Conservation (phyloP, 116 monocot genomes). For the Phalaenopsis hybrid region DNA sequence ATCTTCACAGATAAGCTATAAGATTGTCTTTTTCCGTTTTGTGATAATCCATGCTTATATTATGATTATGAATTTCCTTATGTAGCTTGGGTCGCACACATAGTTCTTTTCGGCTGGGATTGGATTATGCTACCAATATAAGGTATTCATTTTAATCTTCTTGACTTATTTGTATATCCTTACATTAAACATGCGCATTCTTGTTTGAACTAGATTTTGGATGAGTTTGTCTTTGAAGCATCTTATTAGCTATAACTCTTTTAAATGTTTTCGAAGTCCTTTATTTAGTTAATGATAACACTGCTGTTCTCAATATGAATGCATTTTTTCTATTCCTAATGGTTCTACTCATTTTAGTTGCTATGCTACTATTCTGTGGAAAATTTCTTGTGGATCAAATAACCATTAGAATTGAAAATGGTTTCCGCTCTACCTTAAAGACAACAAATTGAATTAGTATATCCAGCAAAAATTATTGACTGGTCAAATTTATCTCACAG, state of each 20-base stretch:
- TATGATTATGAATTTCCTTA: not conserved
- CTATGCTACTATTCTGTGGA: not conserved
- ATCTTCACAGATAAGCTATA: not conserved
- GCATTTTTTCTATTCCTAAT: not conserved
- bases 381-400: not conserved
- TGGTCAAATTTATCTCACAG: too few species aligned
- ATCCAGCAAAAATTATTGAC: too few species aligned
- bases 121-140: not conserved
- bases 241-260: not conserved
- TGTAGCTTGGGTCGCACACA: constrained; percentile 11
- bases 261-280: not conserved
- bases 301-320: not conserved
- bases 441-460: not conserved
- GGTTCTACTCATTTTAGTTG: not conserved
- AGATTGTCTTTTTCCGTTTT: not conserved
- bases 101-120: constrained; percentile 10
- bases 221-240: not conserved
- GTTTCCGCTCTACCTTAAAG: not conserved
- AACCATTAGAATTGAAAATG: not conserved
- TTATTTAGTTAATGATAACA: not conserved
- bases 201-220: not conserved
- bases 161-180: not conserved
- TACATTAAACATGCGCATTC: not conserved
- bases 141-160: constrained; percentile 11
- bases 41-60: not conserved